Conservation (phyloP, 331 rosid genomes). For the Pyracantha coccinea region DNA sequence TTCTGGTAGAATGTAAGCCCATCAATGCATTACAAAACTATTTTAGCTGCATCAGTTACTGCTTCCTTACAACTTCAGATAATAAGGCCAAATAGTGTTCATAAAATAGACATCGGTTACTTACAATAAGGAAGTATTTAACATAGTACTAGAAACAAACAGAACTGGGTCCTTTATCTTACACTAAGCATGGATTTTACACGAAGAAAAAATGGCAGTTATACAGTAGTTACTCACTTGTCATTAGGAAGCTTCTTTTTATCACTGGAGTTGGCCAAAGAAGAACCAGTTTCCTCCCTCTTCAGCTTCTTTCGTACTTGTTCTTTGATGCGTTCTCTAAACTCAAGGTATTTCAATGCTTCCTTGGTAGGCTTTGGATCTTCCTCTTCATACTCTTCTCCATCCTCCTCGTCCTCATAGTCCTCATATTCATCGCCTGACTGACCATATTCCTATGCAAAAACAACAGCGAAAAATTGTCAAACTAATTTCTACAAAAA, state of each 20-base stretch:
- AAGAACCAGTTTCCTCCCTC: slow-evolving; percentile 32
- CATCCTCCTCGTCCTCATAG: slow-evolving; percentile 37
- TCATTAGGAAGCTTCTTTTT: slow-evolving; percentile 53
- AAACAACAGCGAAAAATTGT: background rate
- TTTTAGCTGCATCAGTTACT: background rate
- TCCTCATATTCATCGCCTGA: slow-evolving; percentile 51
- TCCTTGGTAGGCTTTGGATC: slow-evolving; percentile 63
- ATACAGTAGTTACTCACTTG: slow-evolving; percentile 45
- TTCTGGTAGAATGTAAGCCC: background rate
- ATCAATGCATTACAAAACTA: background rate
- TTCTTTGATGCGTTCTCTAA: slow-evolving; percentile 73
- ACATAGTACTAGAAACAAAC: background rate
- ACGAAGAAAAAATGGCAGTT: background rate
- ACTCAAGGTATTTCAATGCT: slow-evolving; percentile 55
- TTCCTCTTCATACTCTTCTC: slow-evolving; percentile 43
- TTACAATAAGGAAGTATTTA: background rate
- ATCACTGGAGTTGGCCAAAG: slow-evolving; percentile 26
- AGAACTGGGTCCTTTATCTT: background rate
- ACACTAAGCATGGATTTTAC: background rate
- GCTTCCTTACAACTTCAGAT: background rate
- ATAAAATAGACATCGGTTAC: background rate
- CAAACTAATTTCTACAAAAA: background rate
- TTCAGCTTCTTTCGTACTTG: slow-evolving; percentile 47
- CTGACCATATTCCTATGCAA: slow-evolving; percentile 28
- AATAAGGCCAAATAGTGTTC: background rate